Conservation (phyloP, 768 basidiomycete species). For the Leccinum barrowsii region DNA sequence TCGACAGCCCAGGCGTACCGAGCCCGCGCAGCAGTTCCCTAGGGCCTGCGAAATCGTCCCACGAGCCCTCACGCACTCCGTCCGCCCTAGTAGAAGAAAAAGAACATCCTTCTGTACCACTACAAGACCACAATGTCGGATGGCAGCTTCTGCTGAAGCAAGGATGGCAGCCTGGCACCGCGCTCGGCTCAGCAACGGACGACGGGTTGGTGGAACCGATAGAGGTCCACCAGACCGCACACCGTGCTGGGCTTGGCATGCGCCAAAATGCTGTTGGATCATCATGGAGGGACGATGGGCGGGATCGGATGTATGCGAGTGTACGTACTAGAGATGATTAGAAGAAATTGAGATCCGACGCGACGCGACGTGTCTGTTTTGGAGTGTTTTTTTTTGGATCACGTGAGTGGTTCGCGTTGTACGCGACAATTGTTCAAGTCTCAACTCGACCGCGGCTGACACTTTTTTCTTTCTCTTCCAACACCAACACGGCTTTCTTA, state of each 20-base stretch:
- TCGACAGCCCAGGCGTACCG: conserved; percentile 52
- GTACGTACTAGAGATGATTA: neutral
- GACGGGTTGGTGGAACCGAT: conserved; percentile 56
- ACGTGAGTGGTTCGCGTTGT: conserved; percentile 39
- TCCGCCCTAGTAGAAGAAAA: conserved; percentile 13
- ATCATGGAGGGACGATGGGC: conserved; percentile 18
- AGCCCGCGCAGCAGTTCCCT: conserved; percentile 23
- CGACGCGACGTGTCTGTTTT: conserved; percentile 37
- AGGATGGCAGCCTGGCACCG: conserved; percentile 69
- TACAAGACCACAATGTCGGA: conserved; percentile 61
- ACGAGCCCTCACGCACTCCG: conserved; percentile 22
- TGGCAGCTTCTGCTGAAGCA: conserved; percentile 66
- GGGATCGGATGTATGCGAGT: conserved; percentile 39
- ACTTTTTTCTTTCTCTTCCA: conserved; percentile 23
- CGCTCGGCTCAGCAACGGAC: conserved; percentile 26
- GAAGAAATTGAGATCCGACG: neutral
- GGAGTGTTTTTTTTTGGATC: conserved; percentile 30
- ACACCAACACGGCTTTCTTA: conserved; percentile 11
- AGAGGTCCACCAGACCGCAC: conserved; percentile 39
- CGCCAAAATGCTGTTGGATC: conserved; percentile 11
- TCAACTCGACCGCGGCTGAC: conserved; percentile 35
- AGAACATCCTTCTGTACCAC: conserved; percentile 34
- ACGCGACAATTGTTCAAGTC: conserved; percentile 30
- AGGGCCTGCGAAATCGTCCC: conserved; percentile 7
- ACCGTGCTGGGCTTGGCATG: conserved; percentile 58